These are phyloP conservation scores for Lycium ferocissimum DNA, from an alignment of 257 asterid genomes.

Conservation along the genomic window DNA sequence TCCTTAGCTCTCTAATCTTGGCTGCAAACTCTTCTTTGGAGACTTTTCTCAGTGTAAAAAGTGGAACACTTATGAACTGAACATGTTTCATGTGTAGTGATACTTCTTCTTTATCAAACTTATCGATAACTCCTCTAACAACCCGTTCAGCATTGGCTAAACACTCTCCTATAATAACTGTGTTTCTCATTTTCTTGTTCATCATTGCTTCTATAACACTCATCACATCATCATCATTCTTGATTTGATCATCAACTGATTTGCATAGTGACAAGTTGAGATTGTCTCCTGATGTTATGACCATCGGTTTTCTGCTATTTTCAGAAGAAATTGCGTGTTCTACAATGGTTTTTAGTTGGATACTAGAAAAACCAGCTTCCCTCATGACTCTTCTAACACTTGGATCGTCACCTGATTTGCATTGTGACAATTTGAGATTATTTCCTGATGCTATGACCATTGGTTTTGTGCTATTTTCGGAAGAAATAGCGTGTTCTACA, in stretches of 20 bases:
- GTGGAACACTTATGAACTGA: slow-evolving; percentile 83
- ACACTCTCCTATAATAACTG: slow-evolving; percentile 62
- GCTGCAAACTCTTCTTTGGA: slow-evolving; percentile 69
- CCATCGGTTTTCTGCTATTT: slow-evolving; percentile 29
- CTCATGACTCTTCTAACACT: slow-evolving; percentile 88
- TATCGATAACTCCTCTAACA: slow-evolving; percentile 66
- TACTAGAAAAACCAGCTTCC: slow-evolving; percentile 80
- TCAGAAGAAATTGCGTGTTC: slow-evolving; percentile 59
- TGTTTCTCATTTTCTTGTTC: slow-evolving; percentile 61
- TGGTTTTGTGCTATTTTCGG: slow-evolving; percentile 38
- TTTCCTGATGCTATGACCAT: background rate
- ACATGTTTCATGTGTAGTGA: slow-evolving; percentile 60
- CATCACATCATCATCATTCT: slow-evolving; percentile 55
- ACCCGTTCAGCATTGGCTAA: slow-evolving; percentile 54
- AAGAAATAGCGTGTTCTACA: slow-evolving; percentile 62
- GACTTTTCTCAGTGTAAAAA: slow-evolving; percentile 55
- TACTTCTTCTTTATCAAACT: slow-evolving; percentile 64
- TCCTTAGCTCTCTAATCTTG: slow-evolving; percentile 69
- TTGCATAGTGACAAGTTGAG: background rate
- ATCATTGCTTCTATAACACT: slow-evolving; percentile 65
- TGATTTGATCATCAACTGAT: slow-evolving; percentile 31
- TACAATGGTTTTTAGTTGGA: slow-evolving; percentile 70
- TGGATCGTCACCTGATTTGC: slow-evolving; percentile 61
- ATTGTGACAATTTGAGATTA: background rate
- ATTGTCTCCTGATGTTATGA: background rate